Conservation (phyloP, 345 rosid species). For the Cardamine resedifolia region DNA sequence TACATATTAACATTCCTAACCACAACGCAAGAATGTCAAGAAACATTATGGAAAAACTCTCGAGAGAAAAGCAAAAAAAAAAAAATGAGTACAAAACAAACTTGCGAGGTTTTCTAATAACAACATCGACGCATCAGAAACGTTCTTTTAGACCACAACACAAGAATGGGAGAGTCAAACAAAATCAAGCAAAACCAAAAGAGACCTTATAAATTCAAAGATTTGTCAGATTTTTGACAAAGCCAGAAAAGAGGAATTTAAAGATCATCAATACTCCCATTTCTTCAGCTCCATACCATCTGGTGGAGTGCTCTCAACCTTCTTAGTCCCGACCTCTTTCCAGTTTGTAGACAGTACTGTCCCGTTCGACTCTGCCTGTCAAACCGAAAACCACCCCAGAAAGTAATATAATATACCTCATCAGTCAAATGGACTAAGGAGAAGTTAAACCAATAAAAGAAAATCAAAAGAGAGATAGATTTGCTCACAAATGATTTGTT, state of each 20-base stretch:
- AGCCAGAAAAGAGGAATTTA: not conserved
- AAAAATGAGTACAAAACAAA: not conserved
- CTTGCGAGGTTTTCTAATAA: constrained; percentile 8
- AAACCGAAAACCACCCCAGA: not conserved
- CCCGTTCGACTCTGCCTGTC: constrained; percentile 73
- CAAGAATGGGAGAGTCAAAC: not conserved
- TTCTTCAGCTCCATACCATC: constrained; percentile 83
- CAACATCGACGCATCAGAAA: not conserved
- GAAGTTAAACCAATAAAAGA: not conserved
- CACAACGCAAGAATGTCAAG: not conserved
- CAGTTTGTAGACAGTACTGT: constrained; percentile 82
- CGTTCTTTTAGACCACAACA: not conserved
- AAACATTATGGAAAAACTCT: not conserved
- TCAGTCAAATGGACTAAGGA: not conserved
- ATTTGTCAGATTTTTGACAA: constrained; percentile 19
- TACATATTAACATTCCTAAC: too few relatives aligned
- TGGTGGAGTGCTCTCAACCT: constrained; percentile 75
- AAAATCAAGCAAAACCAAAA: constrained; percentile 12
- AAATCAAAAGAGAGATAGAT: not conserved
- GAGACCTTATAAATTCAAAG: not conserved
- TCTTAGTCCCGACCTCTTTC: constrained; percentile 79
- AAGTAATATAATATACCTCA: not conserved
- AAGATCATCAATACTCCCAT: constrained; percentile 52
- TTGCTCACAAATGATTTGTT: constrained; percentile 70
- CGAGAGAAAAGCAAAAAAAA: not conserved